Percentiles rank a stretch among this genome's conserved stretches.
phyloP scores from a whole-genome alignment of 2,329 filamentous ascomycete genomes.

The Pseudogymnoascus sp. region DNA sequence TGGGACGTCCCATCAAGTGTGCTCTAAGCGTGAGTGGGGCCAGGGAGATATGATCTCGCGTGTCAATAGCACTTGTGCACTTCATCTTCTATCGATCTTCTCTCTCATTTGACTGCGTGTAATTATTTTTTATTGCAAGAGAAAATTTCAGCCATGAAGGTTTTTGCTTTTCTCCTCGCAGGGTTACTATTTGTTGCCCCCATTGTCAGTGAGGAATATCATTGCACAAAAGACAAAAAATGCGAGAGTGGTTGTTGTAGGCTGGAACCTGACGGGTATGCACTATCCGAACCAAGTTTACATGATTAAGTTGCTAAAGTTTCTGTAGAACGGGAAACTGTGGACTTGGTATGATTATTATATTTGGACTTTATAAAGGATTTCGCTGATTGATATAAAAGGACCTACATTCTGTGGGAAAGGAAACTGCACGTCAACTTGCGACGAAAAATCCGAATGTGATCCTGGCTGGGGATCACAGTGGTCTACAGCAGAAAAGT shows the following conservation, averaged over 20 bases:
- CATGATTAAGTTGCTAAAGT: not conserved
- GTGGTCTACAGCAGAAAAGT: constrained; percentile 21
- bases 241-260: constrained; percentile 10
- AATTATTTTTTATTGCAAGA: not conserved
- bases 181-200: not conserved
- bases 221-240: not conserved
- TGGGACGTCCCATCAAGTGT: not conserved
- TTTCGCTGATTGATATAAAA: constrained; percentile 19
- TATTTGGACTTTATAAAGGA: not conserved
- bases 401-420: constrained; percentile 22
- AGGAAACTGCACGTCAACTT: constrained; percentile 21
- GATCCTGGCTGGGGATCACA: constrained; percentile 26
- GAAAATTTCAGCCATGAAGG: not conserved
- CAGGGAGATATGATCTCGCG: not conserved
- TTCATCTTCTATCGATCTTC: not conserved
- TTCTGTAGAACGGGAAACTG: constrained; percentile 5
- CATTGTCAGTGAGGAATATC: not conserved
- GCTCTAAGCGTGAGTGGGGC: not conserved
- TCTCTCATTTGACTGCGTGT: not conserved
- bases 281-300: not conserved
- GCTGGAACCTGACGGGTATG: constrained; percentile 8
- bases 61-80: not conserved
- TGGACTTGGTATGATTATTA: not conserved
- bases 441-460: constrained; percentile 25
- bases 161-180: not conserved